Evolutionary conservation across 352 stramenopile species (phyloP).

Genomic region (Phytophthora pini): DNA sequence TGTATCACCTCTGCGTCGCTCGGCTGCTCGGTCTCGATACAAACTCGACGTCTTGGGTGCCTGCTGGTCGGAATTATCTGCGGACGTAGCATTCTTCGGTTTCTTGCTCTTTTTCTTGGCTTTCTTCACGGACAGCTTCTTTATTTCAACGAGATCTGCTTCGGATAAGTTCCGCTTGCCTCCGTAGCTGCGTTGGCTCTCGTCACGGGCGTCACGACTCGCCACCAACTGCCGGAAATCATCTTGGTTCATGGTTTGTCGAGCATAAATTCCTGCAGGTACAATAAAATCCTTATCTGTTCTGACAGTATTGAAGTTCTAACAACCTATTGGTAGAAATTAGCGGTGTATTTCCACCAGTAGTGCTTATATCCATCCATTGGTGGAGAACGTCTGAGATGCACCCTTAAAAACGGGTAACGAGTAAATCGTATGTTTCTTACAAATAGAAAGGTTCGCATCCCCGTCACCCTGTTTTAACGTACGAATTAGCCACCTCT

Average conservation of each 20-base stretch:
- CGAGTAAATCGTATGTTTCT: not conserved
- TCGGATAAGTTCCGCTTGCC: constrained; percentile 69
- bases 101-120: constrained; percentile 64
- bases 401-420: constrained; percentile 22
- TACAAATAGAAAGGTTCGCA: constrained; percentile 24
- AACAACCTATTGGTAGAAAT: constrained; percentile 5
- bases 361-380: constrained; percentile 28
- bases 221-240: constrained; percentile 76
- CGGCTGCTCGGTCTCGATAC: constrained; percentile 76
- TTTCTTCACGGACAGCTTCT: constrained; percentile 67
- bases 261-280: constrained; percentile 9
- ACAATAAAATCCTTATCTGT: not conserved
- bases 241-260: constrained; percentile 69
- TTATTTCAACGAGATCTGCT: constrained; percentile 51
- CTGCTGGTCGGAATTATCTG: constrained; percentile 3
- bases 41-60: constrained; percentile 6
- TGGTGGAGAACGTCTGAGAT: constrained; percentile 31
- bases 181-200: constrained; percentile 35
- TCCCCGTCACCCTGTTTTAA: constrained; percentile 17
- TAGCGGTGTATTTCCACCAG: constrained; percentile 7
- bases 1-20: constrained; percentile 49
- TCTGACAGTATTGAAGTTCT: constrained; percentile 11
- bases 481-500: constrained; percentile 17
- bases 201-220: constrained; percentile 23
- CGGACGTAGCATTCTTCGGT: constrained; percentile 24